Evolutionary conservation across 2,329 filamentous ascomycete genomes (phyloP).

Genomic region (Diaporthe citrichinensis): DNA sequence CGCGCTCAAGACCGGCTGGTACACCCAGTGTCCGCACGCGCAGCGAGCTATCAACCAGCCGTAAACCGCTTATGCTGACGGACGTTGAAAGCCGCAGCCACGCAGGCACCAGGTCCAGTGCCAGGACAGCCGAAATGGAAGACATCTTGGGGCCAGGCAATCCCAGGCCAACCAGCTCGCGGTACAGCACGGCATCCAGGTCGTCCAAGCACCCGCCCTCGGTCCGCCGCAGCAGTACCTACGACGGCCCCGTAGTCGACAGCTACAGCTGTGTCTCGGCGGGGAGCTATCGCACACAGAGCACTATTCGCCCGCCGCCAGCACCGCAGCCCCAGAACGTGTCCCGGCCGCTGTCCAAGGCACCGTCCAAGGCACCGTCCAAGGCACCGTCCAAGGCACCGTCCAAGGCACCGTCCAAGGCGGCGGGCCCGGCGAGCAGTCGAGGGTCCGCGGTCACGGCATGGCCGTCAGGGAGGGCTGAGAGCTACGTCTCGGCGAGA

Average conservation of each 20-base stretch:
- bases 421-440: conserved; percentile 44
- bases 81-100: conserved; percentile 60
- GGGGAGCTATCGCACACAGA: conserved; percentile 55
- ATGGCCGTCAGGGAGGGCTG: conserved; percentile 43
- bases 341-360: conserved; percentile 47
- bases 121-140: conserved; percentile 45
- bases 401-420: conserved; percentile 40
- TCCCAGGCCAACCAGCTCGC: conserved; percentile 45
- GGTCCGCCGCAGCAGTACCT: conserved; percentile 47
- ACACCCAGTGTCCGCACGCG: conserved; percentile 54
- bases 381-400: conserved; percentile 44
- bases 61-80: conserved; percentile 56
- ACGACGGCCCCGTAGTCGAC: conserved; percentile 49
- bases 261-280: conserved; percentile 61
- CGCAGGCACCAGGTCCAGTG: conserved; percentile 53
- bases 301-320: conserved; percentile 50
- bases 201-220: conserved; percentile 34
- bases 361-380: conserved; percentile 43
- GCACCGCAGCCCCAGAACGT: conserved; percentile 43
- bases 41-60: conserved; percentile 56
- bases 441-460: conserved; percentile 45
- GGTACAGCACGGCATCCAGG: conserved; percentile 38
- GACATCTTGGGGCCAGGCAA: conserved; percentile 30
- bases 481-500: conserved; percentile 50
- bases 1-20: conserved; percentile 52